Evolutionary conservation across 2,329 filamentous ascomycete genomes (phyloP).

Genomic region (Hymenoscyphus infarciens): DNA sequence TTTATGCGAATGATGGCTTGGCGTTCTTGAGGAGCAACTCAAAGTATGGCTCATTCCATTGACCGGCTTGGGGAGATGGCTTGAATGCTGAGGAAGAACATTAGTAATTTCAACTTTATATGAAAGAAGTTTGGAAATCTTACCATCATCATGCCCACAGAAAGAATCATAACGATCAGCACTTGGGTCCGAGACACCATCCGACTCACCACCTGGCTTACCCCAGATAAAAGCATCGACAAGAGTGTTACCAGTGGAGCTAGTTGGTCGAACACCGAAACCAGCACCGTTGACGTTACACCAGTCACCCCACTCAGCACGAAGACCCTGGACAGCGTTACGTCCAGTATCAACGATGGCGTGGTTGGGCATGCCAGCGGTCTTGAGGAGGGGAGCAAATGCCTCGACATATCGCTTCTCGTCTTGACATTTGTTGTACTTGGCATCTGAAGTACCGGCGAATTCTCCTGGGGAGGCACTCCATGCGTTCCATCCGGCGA

Average conservation of each 20-base stretch:
- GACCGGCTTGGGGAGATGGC: constrained; percentile 42
- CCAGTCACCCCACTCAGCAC: constrained; percentile 45
- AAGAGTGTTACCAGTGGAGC: constrained; percentile 26
- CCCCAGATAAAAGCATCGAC: constrained; percentile 37
- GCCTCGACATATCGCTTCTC: constrained; percentile 40
- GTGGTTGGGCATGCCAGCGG: constrained; percentile 34
- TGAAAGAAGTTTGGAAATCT: constrained; percentile 44
- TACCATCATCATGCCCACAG: constrained; percentile 46
- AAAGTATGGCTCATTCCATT: constrained; percentile 45
- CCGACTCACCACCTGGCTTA: constrained; percentile 36
- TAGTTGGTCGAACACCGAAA: constrained; percentile 34
- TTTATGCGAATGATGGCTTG: constrained; percentile 21
- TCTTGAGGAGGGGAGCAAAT: constrained; percentile 37
- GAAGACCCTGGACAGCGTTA: constrained; percentile 42
- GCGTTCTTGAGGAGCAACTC: constrained; percentile 43
- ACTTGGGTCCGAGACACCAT: constrained; percentile 30
- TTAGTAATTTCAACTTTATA: not conserved
- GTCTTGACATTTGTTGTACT: constrained; percentile 47
- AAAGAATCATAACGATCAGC: constrained; percentile 47
- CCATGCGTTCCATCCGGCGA: constrained; percentile 53
- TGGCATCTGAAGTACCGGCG: constrained; percentile 41
- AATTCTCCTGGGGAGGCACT: constrained; percentile 29
- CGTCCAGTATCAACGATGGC: constrained; percentile 53
- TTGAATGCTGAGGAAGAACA: constrained; percentile 32
- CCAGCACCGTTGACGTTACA: constrained; percentile 38